Evolutionary conservation across 2,329 filamentous ascomycete genomes (phyloP), one percentile per base, ranked within the genome.

Genomic region (Diaporthe nobilis): DNA sequence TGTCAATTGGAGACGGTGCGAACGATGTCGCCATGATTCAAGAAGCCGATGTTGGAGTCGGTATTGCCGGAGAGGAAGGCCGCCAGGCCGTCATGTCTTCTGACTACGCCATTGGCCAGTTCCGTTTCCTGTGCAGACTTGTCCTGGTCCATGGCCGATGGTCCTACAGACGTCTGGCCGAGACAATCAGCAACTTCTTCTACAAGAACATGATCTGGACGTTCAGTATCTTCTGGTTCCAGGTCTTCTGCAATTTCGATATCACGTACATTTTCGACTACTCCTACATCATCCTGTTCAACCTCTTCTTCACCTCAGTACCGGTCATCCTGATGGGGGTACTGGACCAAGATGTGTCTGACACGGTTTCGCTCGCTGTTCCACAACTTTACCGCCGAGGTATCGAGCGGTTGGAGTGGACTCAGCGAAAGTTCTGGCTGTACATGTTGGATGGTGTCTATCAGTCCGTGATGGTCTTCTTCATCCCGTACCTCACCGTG

Each of bases 121-220:
- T 98, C 87, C 91, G 95, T 55, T 98, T 94, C 86, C 88, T 98
- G 71, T 93, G 95, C 80, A 89, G 96, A 73, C 88, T 98, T 77
- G 90, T 98, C 42, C 90, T 98, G 28, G 95, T 98, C 6, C 96
- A 98, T 82, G 96, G 96, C 75, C 92, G 96, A 75, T 98, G 96
- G 95, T 98, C 95, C n/a, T 99, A 99, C 86, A 92, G 96, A 72
- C 92, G 97, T 80, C 87, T 99, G 83, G 95, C 94, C 42, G 97
- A 99, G 87, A 94, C 93, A 63, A 98, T 97, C 81, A 95, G 95
- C 84, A 99, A 99, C 84, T 99, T 99, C 89, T 99, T 99, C 88
- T 99, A 98, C 91, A 99, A 99, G 93, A 99, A 98, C 87, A 94
- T 99, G 85, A 94, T 98, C 71, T 99, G 97, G 97, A 97, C 95